phyloP scores from a whole-genome alignment of 1,284 basidiomycete species.

The Ustilago xerochloae region DNA sequence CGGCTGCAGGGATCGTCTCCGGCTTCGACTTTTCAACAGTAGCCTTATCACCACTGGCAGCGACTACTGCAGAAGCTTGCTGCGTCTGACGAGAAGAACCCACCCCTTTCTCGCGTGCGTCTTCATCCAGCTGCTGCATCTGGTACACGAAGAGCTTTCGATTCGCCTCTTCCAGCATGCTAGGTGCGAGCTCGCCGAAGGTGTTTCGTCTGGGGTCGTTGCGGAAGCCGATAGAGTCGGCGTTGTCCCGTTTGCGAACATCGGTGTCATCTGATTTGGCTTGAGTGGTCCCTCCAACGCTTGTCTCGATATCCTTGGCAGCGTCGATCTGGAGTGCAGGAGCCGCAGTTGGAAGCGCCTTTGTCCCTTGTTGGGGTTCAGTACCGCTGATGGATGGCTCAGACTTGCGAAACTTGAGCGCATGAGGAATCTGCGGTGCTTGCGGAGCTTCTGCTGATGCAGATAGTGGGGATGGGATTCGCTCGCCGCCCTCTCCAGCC shows the following conservation, averaged over 20 bases:
- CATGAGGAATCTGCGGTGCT: conserved; percentile 34
- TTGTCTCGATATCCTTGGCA: no score
- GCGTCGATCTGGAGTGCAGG: background rate
- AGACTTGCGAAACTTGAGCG: conserved; percentile 27
- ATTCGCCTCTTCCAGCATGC: conserved; percentile 45
- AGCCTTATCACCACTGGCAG: background rate
- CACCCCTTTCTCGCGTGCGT: conserved; percentile 14
- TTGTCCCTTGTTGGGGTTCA: background rate
- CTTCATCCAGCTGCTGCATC: conserved; percentile 33
- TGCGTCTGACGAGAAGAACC: conserved; percentile 18
- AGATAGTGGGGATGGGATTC: conserved; percentile 31
- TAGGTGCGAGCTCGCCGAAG: conserved; percentile 22
- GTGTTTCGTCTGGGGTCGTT: conserved; percentile 36
- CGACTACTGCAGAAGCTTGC: background rate
- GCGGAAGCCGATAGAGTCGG: conserved; percentile 6
- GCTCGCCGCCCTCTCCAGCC: background rate
- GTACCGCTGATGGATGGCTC: conserved; percentile 14
- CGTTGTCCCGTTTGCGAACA: conserved; percentile 14
- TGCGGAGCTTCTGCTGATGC: conserved; percentile 21
- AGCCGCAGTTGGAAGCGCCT: background rate
- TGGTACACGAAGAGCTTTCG: conserved; percentile 34
- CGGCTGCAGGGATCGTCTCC: background rate
- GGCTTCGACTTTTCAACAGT: background rate
- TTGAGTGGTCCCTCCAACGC: conserved; percentile 13
- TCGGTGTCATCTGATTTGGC: conserved; percentile 42